These are phyloP conservation scores for Eutypa lata DNA, from an alignment of 2,329 filamentous ascomycete genomes.

Conservation along the genomic window DNA sequence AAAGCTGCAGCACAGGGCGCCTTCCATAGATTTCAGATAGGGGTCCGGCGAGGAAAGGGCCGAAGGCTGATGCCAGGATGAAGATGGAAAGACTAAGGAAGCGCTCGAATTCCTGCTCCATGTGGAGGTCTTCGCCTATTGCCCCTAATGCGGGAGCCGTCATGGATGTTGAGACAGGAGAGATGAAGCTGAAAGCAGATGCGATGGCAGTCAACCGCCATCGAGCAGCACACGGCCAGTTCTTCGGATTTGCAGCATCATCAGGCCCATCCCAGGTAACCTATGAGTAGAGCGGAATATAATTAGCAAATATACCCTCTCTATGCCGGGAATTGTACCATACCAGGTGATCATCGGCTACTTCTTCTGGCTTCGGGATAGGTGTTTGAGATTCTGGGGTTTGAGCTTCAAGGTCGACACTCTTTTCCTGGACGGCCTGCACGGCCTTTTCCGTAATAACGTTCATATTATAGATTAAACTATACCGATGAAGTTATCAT, in stretches of 20 bases:
- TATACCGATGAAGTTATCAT: no score
- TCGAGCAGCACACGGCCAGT: not conserved
- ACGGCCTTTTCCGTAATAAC: not conserved
- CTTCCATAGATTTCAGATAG: constrained; percentile 51
- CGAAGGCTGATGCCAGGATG: constrained; percentile 47
- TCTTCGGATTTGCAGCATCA: not conserved
- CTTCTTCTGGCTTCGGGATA: not conserved
- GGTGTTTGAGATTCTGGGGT: not conserved
- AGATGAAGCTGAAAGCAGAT: constrained; percentile 54
- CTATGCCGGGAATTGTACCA: not conserved
- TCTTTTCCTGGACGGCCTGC: not conserved
- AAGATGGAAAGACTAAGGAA: constrained; percentile 42
- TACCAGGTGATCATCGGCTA: not conserved
- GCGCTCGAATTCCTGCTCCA: constrained; percentile 37
- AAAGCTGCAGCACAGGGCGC: constrained; percentile 45
- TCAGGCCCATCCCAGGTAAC: not conserved
- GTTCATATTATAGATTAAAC: not conserved
- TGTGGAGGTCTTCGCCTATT: constrained; percentile 48
- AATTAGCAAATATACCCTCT: not conserved
- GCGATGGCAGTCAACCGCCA: constrained; percentile 21
- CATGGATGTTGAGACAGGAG: constrained; percentile 53
- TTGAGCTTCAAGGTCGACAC: not conserved
- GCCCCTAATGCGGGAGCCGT: constrained; percentile 44
- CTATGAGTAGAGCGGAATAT: not conserved
- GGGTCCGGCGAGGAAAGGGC: constrained; percentile 44